Base-by-base conservation (phyloP, 192 early-diverging fungal species). In the Mortierella claussenii region DNA sequence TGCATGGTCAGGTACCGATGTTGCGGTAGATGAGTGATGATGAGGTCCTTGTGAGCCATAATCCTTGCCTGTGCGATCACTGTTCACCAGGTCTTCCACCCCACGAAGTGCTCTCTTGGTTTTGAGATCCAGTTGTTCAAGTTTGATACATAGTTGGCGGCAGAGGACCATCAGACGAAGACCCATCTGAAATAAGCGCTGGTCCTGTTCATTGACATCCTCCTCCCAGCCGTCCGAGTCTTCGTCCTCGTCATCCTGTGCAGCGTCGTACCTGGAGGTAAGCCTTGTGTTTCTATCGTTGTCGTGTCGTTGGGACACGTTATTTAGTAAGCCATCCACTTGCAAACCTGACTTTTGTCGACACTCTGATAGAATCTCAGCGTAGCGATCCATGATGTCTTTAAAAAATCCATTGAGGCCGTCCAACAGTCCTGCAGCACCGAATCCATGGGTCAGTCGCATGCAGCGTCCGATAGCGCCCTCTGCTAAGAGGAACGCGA, bases 131-230 rank as follows among this genome's bases (percentile, higher is more conserved):
- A 88, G 80, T 2, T 51, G 60, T 8, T 55, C 71, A 9, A 91
- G 58, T 11, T 79, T 60, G 18, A 80, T 63, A n/a, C 66, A 54
- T 24, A 90, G 36, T 2, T 63, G 53, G 23, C 75, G 68, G 52
- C 88, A 87, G 3, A 89, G 61, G 15, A 79, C 88, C 60, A 93
- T 79, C 17, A 90, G 36, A 28, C 83, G 71, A 24, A 92, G 69
- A n/a, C 88, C 92, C 46, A 88, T 73, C 44, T 92, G 89, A 69
- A 93, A 92, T 0, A 80, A 74, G 65, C 91, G 86, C 34, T 90
- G 89, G 28, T 85, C 84, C 23, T 83, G 55, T 27, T 76, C 83
- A 40, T 74, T 56, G 10, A 78, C 80, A 42, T 83, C 82, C 3
- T 69, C 65, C 34, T 79, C 82, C 55, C 87, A 83, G 10, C 83